Evolutionary conservation across 2,329 filamentous ascomycete species (phyloP).

Genomic region (Colletotrichum abscissum): DNA sequence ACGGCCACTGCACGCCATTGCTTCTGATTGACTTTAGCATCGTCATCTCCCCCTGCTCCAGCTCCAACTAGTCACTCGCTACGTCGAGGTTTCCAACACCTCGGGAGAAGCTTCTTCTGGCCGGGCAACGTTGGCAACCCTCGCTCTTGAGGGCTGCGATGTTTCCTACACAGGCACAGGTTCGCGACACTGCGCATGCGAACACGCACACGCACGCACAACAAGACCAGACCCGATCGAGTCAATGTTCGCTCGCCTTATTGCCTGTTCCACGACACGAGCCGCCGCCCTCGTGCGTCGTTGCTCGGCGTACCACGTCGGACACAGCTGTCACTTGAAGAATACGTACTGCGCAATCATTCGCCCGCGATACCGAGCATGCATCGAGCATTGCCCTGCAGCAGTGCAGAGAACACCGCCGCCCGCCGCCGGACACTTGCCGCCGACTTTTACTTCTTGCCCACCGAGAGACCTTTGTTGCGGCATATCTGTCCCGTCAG

Average conservation of each 20-base stretch:
- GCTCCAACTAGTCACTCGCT: not conserved
- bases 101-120: not conserved
- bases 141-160: not conserved
- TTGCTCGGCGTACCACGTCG: not conserved
- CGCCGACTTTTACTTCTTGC: not conserved
- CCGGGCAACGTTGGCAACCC: not conserved
- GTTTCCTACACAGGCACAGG: not conserved
- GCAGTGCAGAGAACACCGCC: not conserved
- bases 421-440: not conserved
- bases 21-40: constrained; percentile 20
- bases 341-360: constrained; percentile 12
- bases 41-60: constrained; percentile 14
- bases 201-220: not conserved
- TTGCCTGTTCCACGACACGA: constrained; percentile 7
- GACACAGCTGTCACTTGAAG: constrained; percentile 18
- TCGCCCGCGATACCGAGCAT: constrained; percentile 15
- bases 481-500: not conserved
- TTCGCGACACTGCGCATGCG: not conserved
- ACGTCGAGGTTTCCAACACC: not conserved
- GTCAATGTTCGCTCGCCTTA: not conserved
- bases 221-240: not conserved
- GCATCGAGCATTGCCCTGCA: not conserved
- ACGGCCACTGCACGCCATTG: constrained; percentile 30
- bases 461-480: not conserved
- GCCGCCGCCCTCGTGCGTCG: constrained; percentile 12